Conservation (phyloP, 1,284 basidiomycete genomes). For the Cryptococcus neoformans region DNA sequence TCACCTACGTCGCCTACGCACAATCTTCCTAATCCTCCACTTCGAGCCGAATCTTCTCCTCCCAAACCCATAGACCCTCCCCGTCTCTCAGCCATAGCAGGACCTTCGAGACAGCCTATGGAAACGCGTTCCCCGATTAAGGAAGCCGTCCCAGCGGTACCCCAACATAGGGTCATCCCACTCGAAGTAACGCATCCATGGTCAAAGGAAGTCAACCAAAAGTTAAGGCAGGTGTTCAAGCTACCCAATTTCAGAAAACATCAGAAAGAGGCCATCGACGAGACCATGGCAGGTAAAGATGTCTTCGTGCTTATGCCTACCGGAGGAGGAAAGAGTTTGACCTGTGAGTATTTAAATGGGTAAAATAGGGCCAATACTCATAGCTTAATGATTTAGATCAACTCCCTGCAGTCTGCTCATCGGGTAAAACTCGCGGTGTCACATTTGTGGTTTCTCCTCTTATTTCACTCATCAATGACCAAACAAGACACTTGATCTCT, state of each 20-base stretch:
- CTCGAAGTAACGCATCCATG: slow-evolving; percentile 48
- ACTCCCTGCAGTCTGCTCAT: slow-evolving; percentile 78
- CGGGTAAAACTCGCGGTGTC: slow-evolving; percentile 71
- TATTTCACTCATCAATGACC: slow-evolving; percentile 86
- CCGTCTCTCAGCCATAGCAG: neutral
- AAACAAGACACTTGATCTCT: slow-evolving; percentile 67
- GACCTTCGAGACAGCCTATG: too few relatives aligned
- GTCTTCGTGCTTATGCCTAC: slow-evolving; percentile 95
- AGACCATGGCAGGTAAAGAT: slow-evolving; percentile 72
- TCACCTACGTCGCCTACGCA: slow-evolving; percentile 18
- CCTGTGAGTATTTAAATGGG: slow-evolving; percentile 52
- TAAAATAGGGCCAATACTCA: neutral
- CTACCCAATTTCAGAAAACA: slow-evolving; percentile 72
- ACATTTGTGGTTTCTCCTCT: slow-evolving; percentile 91
- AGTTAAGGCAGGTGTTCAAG: slow-evolving; percentile 65
- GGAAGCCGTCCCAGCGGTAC: too few relatives aligned
- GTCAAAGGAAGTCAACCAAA: slow-evolving; percentile 60
- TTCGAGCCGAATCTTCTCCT: slow-evolving; percentile 14
- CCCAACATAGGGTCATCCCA: slow-evolving; percentile 11
- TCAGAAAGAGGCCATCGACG: slow-evolving; percentile 83
- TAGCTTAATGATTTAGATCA: slow-evolving; percentile 49
- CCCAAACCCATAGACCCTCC: slow-evolving; percentile 7
- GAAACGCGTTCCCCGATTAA: neutral
- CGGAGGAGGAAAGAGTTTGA: slow-evolving; percentile 89
- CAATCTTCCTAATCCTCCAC: neutral